Base-by-base conservation (phyloP, 2,329 filamentous ascomycete species). In the Claviceps capensis region DNA sequence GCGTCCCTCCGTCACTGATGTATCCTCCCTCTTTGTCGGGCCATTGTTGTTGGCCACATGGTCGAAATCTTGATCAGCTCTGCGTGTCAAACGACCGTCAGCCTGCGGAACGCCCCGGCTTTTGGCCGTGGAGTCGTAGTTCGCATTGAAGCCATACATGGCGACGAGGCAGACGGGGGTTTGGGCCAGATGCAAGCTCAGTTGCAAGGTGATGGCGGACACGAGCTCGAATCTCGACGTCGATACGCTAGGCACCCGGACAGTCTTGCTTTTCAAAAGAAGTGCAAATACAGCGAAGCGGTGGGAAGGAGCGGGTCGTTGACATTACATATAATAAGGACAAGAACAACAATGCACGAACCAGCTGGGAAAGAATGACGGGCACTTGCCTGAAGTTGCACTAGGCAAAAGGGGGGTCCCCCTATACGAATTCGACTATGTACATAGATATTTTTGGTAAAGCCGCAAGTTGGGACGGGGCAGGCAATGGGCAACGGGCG, bases 111-210 rank as follows among this genome's bases (percentile, higher is more conserved):
- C 65, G 48, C 73, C 72, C 16, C 64, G 63, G 13, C 59, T 64
- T 55, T 72, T 70, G 11, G 72, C 69, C 26, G 74, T 74, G 57
- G 65, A 67, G 60, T 77, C 75, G 60, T 76, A 72, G 59, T 71
- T 75, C 59, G 67, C 68, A 56, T 63, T 65, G 17, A 62, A 48
- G 49, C 57, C 57, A 52, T 54, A 57, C 57, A 58, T 57, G 51
- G 47, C 47, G 49, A 38, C 56, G 40, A 22, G 13, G 41, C 34
- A 37, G 47, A 36, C 47, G 17, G 40, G 23, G 13, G 3, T 34
- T 43, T 5, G 9, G 2, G 38, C 36, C 37, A 42, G 38, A 19
- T 8, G 36, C 19, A 47, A 41, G 30, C 19, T 26, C 11, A 19
- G 34, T 37, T 43, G 41, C 16, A 17, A 41, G 14, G 40, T 23